These are phyloP conservation scores for Phaeotremella skinneri DNA, from an alignment of 768 basidiomycete species.

Conservation along the genomic window DNA sequence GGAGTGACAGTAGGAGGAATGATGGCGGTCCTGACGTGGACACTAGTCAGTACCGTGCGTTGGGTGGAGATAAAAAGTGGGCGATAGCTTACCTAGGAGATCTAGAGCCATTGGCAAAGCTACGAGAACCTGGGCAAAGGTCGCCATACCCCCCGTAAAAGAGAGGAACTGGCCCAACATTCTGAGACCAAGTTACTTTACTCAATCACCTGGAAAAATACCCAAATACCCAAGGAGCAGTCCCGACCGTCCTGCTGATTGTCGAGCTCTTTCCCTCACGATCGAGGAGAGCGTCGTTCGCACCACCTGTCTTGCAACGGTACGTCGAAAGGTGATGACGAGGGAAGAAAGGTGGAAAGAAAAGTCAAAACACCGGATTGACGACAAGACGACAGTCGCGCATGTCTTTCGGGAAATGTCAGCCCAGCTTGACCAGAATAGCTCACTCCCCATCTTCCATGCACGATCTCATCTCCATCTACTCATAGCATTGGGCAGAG, in stretches of 20 bases:
- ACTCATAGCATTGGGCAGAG: no score
- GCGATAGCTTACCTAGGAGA: conserved; percentile 36
- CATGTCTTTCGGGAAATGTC: background rate
- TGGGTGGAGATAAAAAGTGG: background rate
- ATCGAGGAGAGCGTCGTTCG: no score
- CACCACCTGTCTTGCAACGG: background rate
- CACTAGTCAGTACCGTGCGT: background rate
- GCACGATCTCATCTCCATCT: no score
- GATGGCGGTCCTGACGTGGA: conserved; percentile 42
- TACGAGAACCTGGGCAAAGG: conserved; percentile 47
- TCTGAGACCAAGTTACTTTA: no score
- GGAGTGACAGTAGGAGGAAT: conserved; percentile 51
- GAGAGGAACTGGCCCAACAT: conserved; percentile 16
- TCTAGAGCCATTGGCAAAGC: conserved; percentile 50
- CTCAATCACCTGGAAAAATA: no score
- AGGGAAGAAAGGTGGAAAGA: background rate
- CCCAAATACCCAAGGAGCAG: background rate
- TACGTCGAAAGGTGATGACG: background rate
- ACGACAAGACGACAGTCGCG: background rate
- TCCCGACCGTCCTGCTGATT: no score
- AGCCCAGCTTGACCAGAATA: background rate
- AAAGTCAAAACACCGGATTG: background rate
- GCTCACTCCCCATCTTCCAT: background rate
- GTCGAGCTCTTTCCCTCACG: no score
- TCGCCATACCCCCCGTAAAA: conserved; percentile 35